Base-by-base conservation (phyloP, 805 yeast species). In the Starmera quercuum region DNA sequence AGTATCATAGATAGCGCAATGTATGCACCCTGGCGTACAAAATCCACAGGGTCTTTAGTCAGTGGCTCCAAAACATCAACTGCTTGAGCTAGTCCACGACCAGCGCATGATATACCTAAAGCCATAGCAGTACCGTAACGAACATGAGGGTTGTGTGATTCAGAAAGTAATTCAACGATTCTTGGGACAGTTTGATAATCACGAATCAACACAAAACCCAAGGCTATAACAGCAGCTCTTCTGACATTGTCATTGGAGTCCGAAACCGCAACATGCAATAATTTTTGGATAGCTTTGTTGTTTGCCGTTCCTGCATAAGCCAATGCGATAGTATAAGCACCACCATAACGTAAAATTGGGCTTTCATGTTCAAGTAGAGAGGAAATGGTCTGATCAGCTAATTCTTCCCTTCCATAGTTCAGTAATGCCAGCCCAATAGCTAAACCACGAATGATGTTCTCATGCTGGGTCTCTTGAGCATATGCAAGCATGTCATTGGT, bases 51-150 rank as follows among this genome's bases (percentile, higher is more conserved):
- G 60, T 92, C 98, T 52, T 83, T 85, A 19, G 90, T 75, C 64
- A 92, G 72, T 22, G 97, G 95, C 62, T 85, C 95, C 44, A 92
- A 71, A 13, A 92, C 87, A 39, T 87, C 95, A 42, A 92, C 73
- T 0, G 98, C 97, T 26, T 90, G 78, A 38, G 79, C 76, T 35
- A 83, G 64, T 4, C 88, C 92, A 54, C 92, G 80, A 31, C 98
- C 98, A 17, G 97, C 96, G 68, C 97, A 88, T 4, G 97, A 78
- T 41, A 92, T 84, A 62, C 97, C 98, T 42, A 92, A 71, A 0
- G 98, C 98, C 76, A 92, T 68, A 2, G 97, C 95, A 21, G 97
- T 84, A 65, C 98, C 98, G 56, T 92, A 92, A 58, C 98, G 83
- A 24, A 92, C 97, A 55, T 92, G 97, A 11, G 98, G 95, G 57